phyloP scores from a whole-genome alignment of 345 rosid species.

The Eucalyptus cloeziana region DNA sequence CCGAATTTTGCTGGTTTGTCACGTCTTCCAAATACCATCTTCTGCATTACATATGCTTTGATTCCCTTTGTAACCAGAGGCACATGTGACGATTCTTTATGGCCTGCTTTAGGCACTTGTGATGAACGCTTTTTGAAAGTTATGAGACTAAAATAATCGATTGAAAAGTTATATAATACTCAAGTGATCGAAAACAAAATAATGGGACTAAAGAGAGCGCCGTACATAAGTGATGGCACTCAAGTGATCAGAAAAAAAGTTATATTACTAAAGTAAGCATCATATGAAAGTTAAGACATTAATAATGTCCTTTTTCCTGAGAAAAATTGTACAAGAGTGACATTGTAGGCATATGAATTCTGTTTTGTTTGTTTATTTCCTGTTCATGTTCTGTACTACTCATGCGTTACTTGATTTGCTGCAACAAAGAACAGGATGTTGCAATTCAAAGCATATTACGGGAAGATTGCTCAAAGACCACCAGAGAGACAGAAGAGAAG shows the following conservation, averaged over 20 bases:
- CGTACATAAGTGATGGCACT: too few relatives aligned
- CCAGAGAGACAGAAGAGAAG: not conserved
- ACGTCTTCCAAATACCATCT: not conserved
- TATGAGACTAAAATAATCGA: too few relatives aligned
- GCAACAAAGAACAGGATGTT: not conserved
- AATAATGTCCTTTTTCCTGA: rapidly evolving
- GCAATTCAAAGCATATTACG: not conserved
- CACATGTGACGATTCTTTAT: too few relatives aligned
- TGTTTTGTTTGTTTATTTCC: not conserved
- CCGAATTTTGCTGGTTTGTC: not conserved
- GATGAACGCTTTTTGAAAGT: too few relatives aligned
- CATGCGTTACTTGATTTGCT: not conserved
- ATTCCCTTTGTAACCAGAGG: too few relatives aligned
- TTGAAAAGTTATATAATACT: too few relatives aligned
- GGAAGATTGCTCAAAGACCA: not conserved
- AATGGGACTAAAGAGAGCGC: too few relatives aligned
- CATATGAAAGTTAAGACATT: rapidly evolving
- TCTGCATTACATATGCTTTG: not conserved
- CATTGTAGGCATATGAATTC: not conserved
- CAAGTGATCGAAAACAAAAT: too few relatives aligned
- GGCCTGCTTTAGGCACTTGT: too few relatives aligned
- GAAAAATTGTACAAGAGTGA: not conserved
- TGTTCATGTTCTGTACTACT: not conserved
- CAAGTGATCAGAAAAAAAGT: too few relatives aligned
- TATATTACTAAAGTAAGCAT: rapidly evolving